These are phyloP conservation scores for Plasmodium ovale DNA, from an alignment of 169 alveolate species.

Conservation along the genomic window DNA sequence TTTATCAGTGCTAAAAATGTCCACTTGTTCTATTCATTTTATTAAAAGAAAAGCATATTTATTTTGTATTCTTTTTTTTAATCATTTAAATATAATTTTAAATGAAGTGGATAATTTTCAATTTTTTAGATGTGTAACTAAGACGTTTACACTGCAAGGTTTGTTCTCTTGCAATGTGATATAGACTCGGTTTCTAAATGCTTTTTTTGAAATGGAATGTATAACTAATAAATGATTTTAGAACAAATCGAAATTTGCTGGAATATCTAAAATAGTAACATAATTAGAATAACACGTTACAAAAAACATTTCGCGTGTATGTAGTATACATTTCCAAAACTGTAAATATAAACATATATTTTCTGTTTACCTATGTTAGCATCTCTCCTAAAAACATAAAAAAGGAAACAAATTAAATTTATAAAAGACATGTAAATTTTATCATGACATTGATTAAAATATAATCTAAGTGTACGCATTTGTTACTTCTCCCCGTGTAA, in stretches of 20 bases:
- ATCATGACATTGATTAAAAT: background rate
- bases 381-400: slow-evolving; percentile 37
- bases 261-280: background rate
- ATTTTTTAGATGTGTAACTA: no score
- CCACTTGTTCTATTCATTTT: slow-evolving; percentile 38
- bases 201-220: no score
- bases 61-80: slow-evolving; percentile 12
- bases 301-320: no score
- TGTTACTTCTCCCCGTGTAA: slow-evolving; percentile 41
- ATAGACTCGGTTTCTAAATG: no score
- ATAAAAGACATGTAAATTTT: slow-evolving; percentile 19
- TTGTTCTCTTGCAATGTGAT: no score
- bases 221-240: no score
- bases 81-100: background rate
- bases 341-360: no score
- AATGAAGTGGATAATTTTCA: background rate
- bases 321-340: no score
- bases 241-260: background rate
- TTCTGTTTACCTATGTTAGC: slow-evolving; percentile 49
- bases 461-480: background rate
- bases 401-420: no score
- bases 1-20: slow-evolving; percentile 47
- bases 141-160: no score
- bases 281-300: no score
- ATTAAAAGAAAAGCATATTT: slow-evolving; percentile 9